These are phyloP conservation scores for Coemansia sp. DNA, from an alignment of 192 early-diverging fungal genomes.

Conservation along the genomic window DNA sequence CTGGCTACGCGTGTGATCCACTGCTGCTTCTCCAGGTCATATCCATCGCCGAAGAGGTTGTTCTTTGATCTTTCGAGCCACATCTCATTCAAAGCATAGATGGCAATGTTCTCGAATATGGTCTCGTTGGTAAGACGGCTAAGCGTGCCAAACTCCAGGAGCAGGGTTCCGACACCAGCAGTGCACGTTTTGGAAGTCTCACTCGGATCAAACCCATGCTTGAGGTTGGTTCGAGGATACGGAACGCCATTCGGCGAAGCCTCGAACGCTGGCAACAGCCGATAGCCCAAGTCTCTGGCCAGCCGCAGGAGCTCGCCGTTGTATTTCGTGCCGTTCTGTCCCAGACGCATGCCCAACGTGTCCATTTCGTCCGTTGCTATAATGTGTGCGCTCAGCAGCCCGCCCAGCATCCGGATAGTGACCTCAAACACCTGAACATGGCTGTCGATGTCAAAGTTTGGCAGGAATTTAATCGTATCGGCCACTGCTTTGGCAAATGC, in stretches of 20 bases:
- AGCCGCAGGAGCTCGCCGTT: slow-evolving; percentile 74
- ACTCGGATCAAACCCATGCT: slow-evolving; percentile 63
- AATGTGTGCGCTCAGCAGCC: slow-evolving; percentile 84
- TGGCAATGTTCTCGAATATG: slow-evolving; percentile 72
- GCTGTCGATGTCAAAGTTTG: slow-evolving; percentile 75
- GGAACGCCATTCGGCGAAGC: slow-evolving; percentile 79
- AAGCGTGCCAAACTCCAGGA: slow-evolving; percentile 91
- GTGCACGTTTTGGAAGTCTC: slow-evolving; percentile 78
- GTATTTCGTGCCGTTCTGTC: slow-evolving; percentile 55
- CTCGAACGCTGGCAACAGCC: slow-evolving; percentile 87
- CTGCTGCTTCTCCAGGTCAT: slow-evolving; percentile 66
- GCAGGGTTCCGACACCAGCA: slow-evolving; percentile 87
- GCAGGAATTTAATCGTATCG: slow-evolving; percentile 62
- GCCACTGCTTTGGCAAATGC: slow-evolving; percentile 68
- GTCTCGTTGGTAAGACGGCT: slow-evolving; percentile 80
- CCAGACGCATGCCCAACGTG: slow-evolving; percentile 57
- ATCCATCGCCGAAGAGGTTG: slow-evolving; percentile 82
- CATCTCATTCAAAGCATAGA: slow-evolving; percentile 67
- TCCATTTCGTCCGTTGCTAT: slow-evolving; percentile 70
- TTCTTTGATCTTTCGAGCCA: slow-evolving; percentile 76
- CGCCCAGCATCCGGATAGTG: slow-evolving; percentile 89
- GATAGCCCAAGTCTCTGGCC: slow-evolving; percentile 77
- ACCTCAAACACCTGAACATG: slow-evolving; percentile 95
- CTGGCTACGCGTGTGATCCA: slow-evolving; percentile 75
- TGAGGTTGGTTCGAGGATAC: slow-evolving; percentile 75